These are phyloP conservation scores for Linderniella brevidens DNA, from an alignment of 257 asterid species.

Conservation along the genomic window DNA sequence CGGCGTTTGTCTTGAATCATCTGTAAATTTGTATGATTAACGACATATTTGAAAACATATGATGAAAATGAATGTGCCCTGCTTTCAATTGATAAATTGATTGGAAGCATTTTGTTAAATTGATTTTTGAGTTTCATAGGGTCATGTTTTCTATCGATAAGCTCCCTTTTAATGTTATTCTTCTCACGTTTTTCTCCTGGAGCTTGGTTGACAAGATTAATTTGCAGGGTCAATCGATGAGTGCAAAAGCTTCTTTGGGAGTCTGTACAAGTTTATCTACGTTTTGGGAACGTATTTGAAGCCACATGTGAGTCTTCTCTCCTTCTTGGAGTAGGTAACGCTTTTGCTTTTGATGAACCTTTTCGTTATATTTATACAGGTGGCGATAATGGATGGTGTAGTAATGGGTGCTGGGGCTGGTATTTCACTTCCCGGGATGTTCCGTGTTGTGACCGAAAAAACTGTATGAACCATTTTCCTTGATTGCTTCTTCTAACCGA, in stretches of 20 bases:
- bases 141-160: too few relatives aligned
- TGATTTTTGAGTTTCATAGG: too few relatives aligned
- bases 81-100: too few relatives aligned
- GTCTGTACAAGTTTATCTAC: conserved; percentile 77
- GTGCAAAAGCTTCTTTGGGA: conserved; percentile 52
- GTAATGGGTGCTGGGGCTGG: conserved; percentile 97
- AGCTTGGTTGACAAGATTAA: conserved; percentile 9
- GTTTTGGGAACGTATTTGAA: conserved; percentile 85
- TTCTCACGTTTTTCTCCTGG: not conserved
- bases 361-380: conserved; percentile 26
- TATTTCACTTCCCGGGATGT: conserved; percentile 95
- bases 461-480: conserved; percentile 63
- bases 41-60: too few relatives aligned
- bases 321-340: not conserved
- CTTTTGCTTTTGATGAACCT: too few relatives aligned
- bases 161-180: not conserved
- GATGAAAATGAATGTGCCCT: too few relatives aligned
- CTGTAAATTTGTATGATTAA: too few relatives aligned
- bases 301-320: conserved; percentile 65
- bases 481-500: conserved; percentile 6
- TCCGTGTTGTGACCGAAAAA: conserved; percentile 83
- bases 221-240: conserved; percentile 72
- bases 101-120: too few relatives aligned
- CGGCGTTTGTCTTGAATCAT: too few relatives aligned
- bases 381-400: conserved; percentile 85